Conservation (phyloP, 2,329 filamentous ascomycete genomes). For the Orbilia javanica region DNA sequence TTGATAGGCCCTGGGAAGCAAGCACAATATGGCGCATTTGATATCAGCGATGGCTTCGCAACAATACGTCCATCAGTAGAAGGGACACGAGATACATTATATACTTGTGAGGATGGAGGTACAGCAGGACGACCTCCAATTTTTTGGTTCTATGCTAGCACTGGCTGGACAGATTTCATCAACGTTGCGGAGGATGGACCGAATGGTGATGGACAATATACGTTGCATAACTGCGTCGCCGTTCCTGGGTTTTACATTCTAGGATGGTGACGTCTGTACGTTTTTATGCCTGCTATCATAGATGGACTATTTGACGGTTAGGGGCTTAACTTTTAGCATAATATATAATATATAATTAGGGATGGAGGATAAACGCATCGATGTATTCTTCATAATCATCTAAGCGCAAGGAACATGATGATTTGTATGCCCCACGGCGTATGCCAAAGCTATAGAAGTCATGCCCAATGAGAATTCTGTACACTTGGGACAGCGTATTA, state of each 20-base stretch:
- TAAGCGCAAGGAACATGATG: no score
- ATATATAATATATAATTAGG: no score
- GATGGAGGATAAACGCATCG: no score
- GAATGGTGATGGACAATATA: neutral
- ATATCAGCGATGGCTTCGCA: neutral
- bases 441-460: no score
- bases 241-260: neutral
- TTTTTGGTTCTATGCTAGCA: conserved; percentile 7
- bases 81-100: neutral
- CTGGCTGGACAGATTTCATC: neutral
- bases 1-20: neutral
- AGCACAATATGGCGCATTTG: neutral
- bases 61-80: neutral
- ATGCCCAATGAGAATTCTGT: no score
- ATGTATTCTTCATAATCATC: no score
- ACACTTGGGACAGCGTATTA: no score
- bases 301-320: neutral
- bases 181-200: neutral
- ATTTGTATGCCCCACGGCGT: no score
- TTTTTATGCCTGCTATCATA: neutral
- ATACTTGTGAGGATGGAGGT: conserved; percentile 10
- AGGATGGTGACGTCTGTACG: neutral
- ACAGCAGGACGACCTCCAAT: neutral
- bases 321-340: no score
- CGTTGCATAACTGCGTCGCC: neutral